Base-by-base conservation (phyloP, 805 yeast species). In the Grigorovia transvaalensis region DNA sequence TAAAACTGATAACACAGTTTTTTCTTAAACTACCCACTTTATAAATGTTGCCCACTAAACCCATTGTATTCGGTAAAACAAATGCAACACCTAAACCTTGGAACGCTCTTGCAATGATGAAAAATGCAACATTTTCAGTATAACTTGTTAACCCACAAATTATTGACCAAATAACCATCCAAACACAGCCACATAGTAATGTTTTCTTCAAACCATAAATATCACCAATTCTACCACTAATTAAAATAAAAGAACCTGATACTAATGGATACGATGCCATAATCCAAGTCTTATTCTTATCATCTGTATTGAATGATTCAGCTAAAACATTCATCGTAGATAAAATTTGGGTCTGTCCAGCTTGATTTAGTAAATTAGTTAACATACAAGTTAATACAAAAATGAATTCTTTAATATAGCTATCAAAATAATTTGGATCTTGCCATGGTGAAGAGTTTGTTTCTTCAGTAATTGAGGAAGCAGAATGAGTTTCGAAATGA, bases 141-240 rank as follows among this genome's bases (percentile, higher is more conserved):
- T 79, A 84, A 20, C 66, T 63, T 0, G 85, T 67, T 5, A 84
- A 60, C 0, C 90, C 91, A 3, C 80, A 74, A 18, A 85, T 64
- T 49, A 84, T 56, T 1, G 81, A 71, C 84, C 88, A 82, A 0
- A 84, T 33, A 0, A 74, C 58, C 7, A 75, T 65, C 79, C 85
- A 76, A 7, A 66, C 47, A 65, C 80, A 80, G 1, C 91, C 88
- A 12, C 70, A 57, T 0, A 79, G 45, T 50, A 82, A 71, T n/a
- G 78, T 66, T 41, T 62, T 68, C 55, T 79, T 80, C 50, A 82
- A 71, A 0, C 93, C 91, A 56, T 78, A 79, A 11, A 84, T 69
- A 60, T 85, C 95, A 38, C 95, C 93, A 45, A 84, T 59, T 49
- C 82, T 74, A 9, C 93, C 93, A 41, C 84, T 75, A 4, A 81